These are phyloP conservation scores for Fusarium sp. DNA, from an alignment of 2,329 filamentous ascomycete species.

Conservation along the genomic window DNA sequence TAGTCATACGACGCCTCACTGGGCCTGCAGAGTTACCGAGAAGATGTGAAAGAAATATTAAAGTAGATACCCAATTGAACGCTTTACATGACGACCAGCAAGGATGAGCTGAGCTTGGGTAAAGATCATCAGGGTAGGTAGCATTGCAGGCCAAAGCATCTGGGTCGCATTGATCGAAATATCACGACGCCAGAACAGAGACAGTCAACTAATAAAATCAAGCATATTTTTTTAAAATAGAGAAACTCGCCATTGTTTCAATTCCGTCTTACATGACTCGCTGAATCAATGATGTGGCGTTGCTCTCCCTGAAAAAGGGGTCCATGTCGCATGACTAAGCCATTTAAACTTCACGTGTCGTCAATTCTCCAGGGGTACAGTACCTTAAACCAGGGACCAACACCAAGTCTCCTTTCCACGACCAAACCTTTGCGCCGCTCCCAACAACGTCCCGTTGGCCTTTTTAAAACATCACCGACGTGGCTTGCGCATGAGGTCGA, in stretches of 20 bases:
- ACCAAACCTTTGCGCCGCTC: slow-evolving; percentile 15
- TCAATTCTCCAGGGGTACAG: slow-evolving; percentile 9
- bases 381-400: neutral
- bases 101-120: neutral
- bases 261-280: neutral
- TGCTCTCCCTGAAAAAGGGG: slow-evolving; percentile 21
- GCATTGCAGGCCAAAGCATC: neutral
- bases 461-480: slow-evolving; percentile 1
- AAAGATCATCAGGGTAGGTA: slow-evolving; percentile 8
- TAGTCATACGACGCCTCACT: neutral
- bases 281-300: neutral
- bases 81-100: neutral
- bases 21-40: neutral
- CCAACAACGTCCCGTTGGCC: slow-evolving; percentile 12
- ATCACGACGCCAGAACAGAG: neutral
- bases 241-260: neutral
- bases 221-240: neutral
- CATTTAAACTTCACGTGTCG: slow-evolving; percentile 30
- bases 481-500: slow-evolving; percentile 48
- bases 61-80: slow-evolving; percentile 19
- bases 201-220: neutral
- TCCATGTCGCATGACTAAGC: slow-evolving; percentile 31
- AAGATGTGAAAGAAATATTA: neutral
- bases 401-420: slow-evolving; percentile 17
- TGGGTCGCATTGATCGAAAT: neutral